Conservation (phyloP, 371 early-diverging fungal genomes). For the Apophysomyces variabilis region DNA sequence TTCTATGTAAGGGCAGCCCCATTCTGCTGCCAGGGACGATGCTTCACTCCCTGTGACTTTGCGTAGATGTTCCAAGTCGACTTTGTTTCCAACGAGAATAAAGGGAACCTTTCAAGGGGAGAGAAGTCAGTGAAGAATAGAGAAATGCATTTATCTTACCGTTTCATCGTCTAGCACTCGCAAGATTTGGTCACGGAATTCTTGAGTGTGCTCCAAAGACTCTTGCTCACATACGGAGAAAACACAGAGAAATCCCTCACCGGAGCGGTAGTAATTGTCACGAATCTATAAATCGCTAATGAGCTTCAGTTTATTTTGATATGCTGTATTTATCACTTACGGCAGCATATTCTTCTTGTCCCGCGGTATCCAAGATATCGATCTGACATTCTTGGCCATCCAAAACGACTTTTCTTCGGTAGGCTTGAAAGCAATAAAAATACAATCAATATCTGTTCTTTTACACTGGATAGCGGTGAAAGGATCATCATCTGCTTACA, state of each 20-base stretch:
- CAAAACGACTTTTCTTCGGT: conserved; percentile 71
- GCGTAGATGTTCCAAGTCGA: conserved; percentile 75
- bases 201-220: conserved; percentile 81
- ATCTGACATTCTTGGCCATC: conserved; percentile 82
- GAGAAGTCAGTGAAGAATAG: conserved; percentile 4
- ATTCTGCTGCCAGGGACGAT: conserved; percentile 71
- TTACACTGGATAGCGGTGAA: neutral
- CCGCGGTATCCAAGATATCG: conserved; percentile 94
- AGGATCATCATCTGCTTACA: conserved; percentile 40
- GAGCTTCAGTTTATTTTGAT: neutral
- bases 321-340: conserved; percentile 39
- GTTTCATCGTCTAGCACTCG: conserved; percentile 86
- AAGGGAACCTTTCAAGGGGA: conserved; percentile 65
- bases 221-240: conserved; percentile 87
- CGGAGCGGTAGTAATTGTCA: conserved; percentile 91
- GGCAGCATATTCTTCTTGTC: conserved; percentile 89
- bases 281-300: conserved; percentile 62
- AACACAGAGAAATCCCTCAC: conserved; percentile 91
- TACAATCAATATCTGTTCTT: neutral
- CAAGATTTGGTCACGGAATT: conserved; percentile 88
- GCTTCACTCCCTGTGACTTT: conserved; percentile 78
- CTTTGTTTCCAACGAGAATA: conserved; percentile 89
- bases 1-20: conserved; percentile 85
- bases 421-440: conserved; percentile 39
- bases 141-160: conserved; percentile 40